phyloP scores from a whole-genome alignment of 2,329 filamentous ascomycete genomes.

The Volutella citrinella region DNA sequence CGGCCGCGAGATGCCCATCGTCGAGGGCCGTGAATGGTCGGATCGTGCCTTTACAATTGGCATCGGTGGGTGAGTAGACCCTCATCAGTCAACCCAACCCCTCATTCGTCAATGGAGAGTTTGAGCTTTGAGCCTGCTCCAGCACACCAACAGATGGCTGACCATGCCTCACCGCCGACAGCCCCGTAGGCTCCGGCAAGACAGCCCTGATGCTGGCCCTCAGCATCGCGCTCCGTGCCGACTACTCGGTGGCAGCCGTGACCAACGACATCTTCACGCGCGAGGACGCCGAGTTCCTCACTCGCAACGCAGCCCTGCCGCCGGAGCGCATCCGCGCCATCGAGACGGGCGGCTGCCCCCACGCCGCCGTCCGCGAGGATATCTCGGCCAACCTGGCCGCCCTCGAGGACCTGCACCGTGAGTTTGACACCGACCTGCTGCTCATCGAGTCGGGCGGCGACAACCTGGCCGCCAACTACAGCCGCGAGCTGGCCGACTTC shows the following conservation, averaged over 20 bases:
- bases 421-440: conserved; percentile 77
- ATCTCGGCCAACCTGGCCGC: conserved; percentile 92
- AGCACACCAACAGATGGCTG: too few relatives aligned
- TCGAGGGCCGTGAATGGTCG: conserved; percentile 82
- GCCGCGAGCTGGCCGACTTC: conserved; percentile 88
- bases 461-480: conserved; percentile 97
- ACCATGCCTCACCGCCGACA: conserved; percentile 32
- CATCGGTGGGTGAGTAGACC: conserved; percentile 78
- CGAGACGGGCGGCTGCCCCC: conserved; percentile 94
- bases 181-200: conserved; percentile 94
- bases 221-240: conserved; percentile 75
- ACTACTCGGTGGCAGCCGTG: conserved; percentile 87
- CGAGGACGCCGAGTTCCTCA: conserved; percentile 97
- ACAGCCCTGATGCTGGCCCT: conserved; percentile 95
- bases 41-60: conserved; percentile 92
- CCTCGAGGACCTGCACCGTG: conserved; percentile 79
- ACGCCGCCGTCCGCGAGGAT: conserved; percentile 96
- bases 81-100: too few relatives aligned
- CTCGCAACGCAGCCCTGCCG: conserved; percentile 78
- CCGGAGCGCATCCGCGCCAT: conserved; percentile 86
- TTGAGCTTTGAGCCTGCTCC: too few relatives aligned
- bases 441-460: conserved; percentile 96
- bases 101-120: too few relatives aligned
- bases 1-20: conserved; percentile 88
- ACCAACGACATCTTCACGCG: conserved; percentile 99